Conservation (phyloP, 2,329 filamentous ascomycete species). For the Penicillium expansum region DNA sequence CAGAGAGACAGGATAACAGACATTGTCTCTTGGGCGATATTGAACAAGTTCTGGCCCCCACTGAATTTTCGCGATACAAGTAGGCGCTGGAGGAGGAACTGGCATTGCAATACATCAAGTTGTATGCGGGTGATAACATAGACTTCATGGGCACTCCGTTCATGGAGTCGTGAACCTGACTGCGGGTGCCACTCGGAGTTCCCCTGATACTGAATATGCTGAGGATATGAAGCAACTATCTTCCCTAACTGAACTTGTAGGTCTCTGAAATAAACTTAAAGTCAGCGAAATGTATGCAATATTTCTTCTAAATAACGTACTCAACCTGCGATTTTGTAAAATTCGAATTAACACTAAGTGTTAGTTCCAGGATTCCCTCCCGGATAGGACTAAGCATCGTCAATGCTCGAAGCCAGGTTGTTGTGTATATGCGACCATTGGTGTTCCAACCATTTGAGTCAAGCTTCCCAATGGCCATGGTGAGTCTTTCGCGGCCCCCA, state of each 20-base stretch:
- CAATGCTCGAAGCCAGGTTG: background rate
- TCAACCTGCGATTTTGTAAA: background rate
- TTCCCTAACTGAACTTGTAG: background rate
- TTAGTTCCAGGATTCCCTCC: background rate
- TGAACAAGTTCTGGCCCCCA: background rate
- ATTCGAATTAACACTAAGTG: background rate
- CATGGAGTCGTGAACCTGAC: background rate
- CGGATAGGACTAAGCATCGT: background rate
- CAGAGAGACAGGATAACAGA: background rate
- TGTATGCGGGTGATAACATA: background rate
- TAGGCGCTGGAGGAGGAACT: background rate
- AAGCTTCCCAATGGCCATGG: background rate
- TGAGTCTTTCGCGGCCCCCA: background rate
- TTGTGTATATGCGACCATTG: background rate
- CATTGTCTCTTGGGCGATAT: background rate
- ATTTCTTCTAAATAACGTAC: background rate
- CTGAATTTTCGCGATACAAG: background rate
- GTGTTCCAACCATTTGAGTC: background rate
- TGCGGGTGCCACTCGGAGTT: background rate
- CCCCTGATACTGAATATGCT: background rate
- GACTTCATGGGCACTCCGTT: background rate
- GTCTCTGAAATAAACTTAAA: background rate
- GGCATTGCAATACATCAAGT: conserved; percentile 1
- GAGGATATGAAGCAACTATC: background rate
- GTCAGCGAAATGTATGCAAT: background rate